Evolutionary conservation across 2,329 filamentous ascomycete species (phyloP).

Genomic region (Penicillium sp.): DNA sequence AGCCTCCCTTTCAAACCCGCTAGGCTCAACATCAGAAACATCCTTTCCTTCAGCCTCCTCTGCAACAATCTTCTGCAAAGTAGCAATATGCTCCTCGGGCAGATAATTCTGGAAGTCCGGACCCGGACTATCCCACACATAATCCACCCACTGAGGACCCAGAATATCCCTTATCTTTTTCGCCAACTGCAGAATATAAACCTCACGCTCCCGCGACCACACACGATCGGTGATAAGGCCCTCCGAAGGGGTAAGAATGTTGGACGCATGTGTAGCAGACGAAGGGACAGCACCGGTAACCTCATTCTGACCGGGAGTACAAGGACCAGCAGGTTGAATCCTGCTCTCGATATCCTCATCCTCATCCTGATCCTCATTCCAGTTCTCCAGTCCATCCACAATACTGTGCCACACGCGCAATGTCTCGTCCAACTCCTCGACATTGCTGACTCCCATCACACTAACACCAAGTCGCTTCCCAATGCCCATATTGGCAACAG

Average conservation of each 20-base stretch:
- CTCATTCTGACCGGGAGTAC: not conserved
- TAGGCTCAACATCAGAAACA: not conserved
- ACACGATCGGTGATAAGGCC: conserved; percentile 40
- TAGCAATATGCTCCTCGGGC: conserved; percentile 28
- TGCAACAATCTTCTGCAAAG: conserved; percentile 8
- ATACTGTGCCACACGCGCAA: conserved; percentile 58
- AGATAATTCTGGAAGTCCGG: conserved; percentile 43
- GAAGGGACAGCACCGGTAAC: conserved; percentile 7
- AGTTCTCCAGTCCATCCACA: conserved; percentile 49
- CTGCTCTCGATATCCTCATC: conserved; percentile 11
- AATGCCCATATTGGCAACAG: conserved; percentile 45
- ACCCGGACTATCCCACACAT: conserved; percentile 46
- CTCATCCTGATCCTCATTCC: conserved; percentile 29
- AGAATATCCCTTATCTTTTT: conserved; percentile 41
- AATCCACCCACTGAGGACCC: conserved; percentile 46
- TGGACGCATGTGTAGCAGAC: conserved; percentile 13
- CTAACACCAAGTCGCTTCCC: conserved; percentile 60
- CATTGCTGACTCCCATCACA: conserved; percentile 64
- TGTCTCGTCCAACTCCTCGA: conserved; percentile 62
- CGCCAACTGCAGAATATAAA: conserved; percentile 37
- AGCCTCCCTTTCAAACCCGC: conserved; percentile 7
- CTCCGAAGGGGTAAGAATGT: conserved; percentile 38
- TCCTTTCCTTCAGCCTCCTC: conserved; percentile 7
- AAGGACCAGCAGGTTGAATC: conserved; percentile 3
- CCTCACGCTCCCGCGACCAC: conserved; percentile 38